Evolutionary conservation across 2,329 filamentous ascomycete genomes (phyloP).

Genomic region (Pseudophaeomoniella oleicola): DNA sequence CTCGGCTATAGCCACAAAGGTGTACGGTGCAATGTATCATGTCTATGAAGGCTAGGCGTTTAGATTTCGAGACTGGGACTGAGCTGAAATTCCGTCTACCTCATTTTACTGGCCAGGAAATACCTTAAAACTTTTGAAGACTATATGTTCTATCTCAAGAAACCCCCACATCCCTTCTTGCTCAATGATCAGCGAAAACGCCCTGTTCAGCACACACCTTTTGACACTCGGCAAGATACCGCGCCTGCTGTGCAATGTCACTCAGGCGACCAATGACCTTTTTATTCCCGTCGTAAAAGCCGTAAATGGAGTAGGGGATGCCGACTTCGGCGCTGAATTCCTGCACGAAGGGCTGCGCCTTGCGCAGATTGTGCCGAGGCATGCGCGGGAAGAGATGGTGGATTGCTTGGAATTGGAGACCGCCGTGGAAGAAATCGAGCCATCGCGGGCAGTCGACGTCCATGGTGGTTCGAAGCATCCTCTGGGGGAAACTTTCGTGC

Average conservation of each 20-base stretch:
- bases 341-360: constrained; percentile 58
- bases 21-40: no score
- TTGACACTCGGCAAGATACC: constrained; percentile 63
- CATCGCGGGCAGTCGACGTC: constrained; percentile 77
- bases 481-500: constrained; percentile 75
- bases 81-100: no score
- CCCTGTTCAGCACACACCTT: constrained; percentile 19
- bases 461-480: constrained; percentile 87
- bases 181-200: constrained; percentile 15
- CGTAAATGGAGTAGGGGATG: constrained; percentile 74
- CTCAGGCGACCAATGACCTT: constrained; percentile 62
- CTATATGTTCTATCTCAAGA: no score
- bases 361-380: constrained; percentile 69
- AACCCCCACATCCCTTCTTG: no score
- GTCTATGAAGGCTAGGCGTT: no score
- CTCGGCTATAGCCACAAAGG: no score
- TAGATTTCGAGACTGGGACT: no score
- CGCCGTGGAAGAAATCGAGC: constrained; percentile 82
- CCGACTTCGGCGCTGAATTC: constrained; percentile 71
- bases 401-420: constrained; percentile 77
- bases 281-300: constrained; percentile 71
- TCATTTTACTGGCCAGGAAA: no score
- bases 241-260: constrained; percentile 67
- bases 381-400: constrained; percentile 77
- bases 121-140: no score